phyloP scores from a whole-genome alignment of 345 rosid species.

The Durio zibethinus region DNA sequence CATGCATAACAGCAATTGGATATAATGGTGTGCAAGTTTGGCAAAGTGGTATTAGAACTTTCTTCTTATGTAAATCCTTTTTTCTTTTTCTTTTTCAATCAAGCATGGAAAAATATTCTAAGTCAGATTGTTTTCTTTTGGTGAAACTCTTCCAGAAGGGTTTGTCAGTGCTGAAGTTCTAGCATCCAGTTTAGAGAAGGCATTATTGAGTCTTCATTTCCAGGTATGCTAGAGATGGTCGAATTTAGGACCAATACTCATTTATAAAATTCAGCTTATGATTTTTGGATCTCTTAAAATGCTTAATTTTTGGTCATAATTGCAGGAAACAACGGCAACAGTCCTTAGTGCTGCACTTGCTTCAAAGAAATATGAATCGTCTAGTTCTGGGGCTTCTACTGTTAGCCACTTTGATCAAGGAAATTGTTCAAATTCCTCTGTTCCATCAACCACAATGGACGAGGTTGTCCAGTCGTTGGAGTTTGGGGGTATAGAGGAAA shows the following conservation, averaged over 20 bases:
- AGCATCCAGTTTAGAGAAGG: constrained; percentile 71
- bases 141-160: constrained; percentile 50
- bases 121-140: constrained; percentile 17
- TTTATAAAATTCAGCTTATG: background rate
- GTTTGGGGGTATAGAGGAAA: constrained; percentile 30
- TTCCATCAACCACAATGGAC: constrained; percentile 29
- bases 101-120: background rate
- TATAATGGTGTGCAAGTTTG: constrained; percentile 80
- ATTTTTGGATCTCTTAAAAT: background rate
- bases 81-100: background rate
- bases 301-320: background rate
- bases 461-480: constrained; percentile 34
- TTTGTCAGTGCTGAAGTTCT: constrained; percentile 63
- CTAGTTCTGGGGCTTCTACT: constrained; percentile 39
- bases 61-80: background rate
- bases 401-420: constrained; percentile 30
- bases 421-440: constrained; percentile 43
- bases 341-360: constrained; percentile 74
- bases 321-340: constrained; percentile 77
- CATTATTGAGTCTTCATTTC: constrained; percentile 76
- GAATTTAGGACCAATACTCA: background rate
- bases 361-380: constrained; percentile 47
- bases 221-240: constrained; percentile 46
- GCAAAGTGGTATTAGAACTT: constrained; percentile 55
- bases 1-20: constrained; percentile 78